A percentile compares a stretch with the other conserved stretches of the same genome.
Evolutionary conservation across 257 asterid species (phyloP).

Genomic region (Plectranthus barbatus): DNA sequence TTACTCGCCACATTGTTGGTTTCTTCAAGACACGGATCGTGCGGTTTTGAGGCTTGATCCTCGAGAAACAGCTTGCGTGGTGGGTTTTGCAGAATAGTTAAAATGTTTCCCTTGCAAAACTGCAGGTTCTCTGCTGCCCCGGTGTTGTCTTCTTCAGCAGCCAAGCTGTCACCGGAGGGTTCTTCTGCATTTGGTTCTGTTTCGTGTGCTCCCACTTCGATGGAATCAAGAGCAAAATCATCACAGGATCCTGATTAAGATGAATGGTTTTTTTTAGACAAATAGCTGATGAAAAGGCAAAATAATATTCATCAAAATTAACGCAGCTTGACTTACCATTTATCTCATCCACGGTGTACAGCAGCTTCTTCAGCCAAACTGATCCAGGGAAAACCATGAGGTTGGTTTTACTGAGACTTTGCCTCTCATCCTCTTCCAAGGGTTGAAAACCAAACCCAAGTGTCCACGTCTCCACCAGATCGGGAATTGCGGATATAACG

Average conservation of each 20-base stretch:
- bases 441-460: constrained; percentile 74
- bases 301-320: neutral
- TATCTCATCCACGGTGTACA: constrained; percentile 25
- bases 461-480: constrained; percentile 86
- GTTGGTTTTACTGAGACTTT: constrained; percentile 49
- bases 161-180: constrained; percentile 4
- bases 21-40: neutral
- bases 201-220: constrained; percentile 5
- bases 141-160: constrained; percentile 17
- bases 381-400: constrained; percentile 94
- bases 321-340: constrained; percentile 27
- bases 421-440: constrained; percentile 64
- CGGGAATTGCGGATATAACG: constrained; percentile 81
- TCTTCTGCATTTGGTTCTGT: constrained; percentile 10
- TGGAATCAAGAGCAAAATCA: constrained; percentile 5
- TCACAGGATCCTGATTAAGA: constrained; percentile 11
- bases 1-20: neutral
- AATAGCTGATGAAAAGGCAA: neutral
- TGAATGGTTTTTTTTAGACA: neutral
- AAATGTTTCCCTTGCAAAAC: neutral
- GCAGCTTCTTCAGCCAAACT: constrained; percentile 67
- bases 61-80: neutral
- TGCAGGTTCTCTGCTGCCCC: constrained; percentile 16
- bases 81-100: neutral
- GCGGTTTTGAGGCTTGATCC: constrained; percentile 7